A percentile compares a stretch with the other conserved stretches of the same genome.
Evolutionary conservation across 495 filamentous ascomycete genomes (phyloP).

Genomic region (Thozetella sp.): DNA sequence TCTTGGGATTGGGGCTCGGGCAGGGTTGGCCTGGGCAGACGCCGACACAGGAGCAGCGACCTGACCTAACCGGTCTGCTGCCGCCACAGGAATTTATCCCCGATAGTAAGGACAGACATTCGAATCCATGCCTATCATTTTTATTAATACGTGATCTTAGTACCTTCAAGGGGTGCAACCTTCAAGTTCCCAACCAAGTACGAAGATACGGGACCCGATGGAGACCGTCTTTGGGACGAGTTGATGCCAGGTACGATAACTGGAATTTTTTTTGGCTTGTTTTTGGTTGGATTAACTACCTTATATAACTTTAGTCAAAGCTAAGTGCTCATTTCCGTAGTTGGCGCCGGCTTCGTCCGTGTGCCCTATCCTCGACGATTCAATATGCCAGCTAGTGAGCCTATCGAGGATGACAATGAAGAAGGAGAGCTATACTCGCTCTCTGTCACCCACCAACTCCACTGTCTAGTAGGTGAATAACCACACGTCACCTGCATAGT

Average conservation of each 20-base stretch:
- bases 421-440: slow-evolving; percentile 25
- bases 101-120: too few species aligned
- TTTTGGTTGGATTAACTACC: slow-evolving; percentile 1
- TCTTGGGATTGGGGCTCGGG: too few species aligned
- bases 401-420: slow-evolving; percentile 12
- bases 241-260: slow-evolving; percentile 24
- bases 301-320: too few species aligned
- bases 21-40: too few species aligned
- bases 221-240: slow-evolving; percentile 24
- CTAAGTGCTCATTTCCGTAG: too few species aligned
- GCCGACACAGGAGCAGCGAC: too few species aligned
- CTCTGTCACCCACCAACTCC: slow-evolving; percentile 26
- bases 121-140: too few species aligned
- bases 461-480: too few species aligned
- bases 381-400: slow-evolving; percentile 23
- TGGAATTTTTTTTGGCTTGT: background rate
- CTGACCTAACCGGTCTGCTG: too few species aligned
- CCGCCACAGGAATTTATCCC: too few species aligned
- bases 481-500: too few species aligned
- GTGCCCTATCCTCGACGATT: slow-evolving; percentile 22
- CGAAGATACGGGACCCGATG: slow-evolving; percentile 18
- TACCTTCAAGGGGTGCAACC: slow-evolving; percentile 17
- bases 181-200: slow-evolving; percentile 24
- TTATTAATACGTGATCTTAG: too few species aligned
- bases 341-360: slow-evolving; percentile 26